Conservation (phyloP, 495 filamentous ascomycete species). For the Aspergillus sclerotiicarbonarius region DNA sequence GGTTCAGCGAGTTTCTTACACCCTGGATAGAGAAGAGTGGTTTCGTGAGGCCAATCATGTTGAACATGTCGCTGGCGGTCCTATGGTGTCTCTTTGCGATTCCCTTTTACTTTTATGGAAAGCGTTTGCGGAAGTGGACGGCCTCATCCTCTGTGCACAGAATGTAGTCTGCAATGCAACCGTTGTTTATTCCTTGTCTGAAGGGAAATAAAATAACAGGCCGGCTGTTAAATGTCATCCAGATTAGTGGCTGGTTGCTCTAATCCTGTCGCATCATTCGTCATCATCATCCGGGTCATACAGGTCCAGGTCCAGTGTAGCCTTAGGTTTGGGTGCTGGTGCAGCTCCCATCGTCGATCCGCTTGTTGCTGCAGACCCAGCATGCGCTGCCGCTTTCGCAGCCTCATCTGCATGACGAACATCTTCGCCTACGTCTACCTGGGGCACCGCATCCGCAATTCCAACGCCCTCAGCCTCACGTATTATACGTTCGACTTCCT, state of each 20-base stretch:
- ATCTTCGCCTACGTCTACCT: slow-evolving; percentile 20
- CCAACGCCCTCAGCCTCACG: slow-evolving; percentile 41
- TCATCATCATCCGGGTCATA: slow-evolving; percentile 51
- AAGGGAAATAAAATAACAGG: background rate
- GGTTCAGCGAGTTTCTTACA: slow-evolving; percentile 49
- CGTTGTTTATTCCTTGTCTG: too few relatives aligned
- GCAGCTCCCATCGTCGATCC: slow-evolving; percentile 17
- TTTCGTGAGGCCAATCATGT: slow-evolving; percentile 24
- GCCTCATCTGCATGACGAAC: slow-evolving; percentile 32
- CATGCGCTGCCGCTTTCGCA: slow-evolving; percentile 36
- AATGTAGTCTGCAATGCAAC: slow-evolving; percentile 36
- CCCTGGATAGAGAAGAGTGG: slow-evolving; percentile 34
- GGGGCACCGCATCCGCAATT: slow-evolving; percentile 28
- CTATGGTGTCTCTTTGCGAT: slow-evolving; percentile 54
- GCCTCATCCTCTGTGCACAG: slow-evolving; percentile 53
- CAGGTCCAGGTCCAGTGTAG: slow-evolving; percentile 43
- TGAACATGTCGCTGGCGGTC: slow-evolving; percentile 34
- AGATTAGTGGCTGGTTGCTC: background rate
- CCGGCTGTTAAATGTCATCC: background rate
- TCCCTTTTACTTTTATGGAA: slow-evolving; percentile 56
- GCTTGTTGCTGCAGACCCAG: slow-evolving; percentile 29
- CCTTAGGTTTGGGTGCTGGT: slow-evolving; percentile 36
- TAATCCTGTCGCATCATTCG: slow-evolving; percentile 13
- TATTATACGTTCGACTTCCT: slow-evolving; percentile 44
- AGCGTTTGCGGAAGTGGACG: slow-evolving; percentile 54